Base-by-base conservation (phyloP, 2,329 filamentous ascomycete species). In the Zymoseptoria passerinii region DNA sequence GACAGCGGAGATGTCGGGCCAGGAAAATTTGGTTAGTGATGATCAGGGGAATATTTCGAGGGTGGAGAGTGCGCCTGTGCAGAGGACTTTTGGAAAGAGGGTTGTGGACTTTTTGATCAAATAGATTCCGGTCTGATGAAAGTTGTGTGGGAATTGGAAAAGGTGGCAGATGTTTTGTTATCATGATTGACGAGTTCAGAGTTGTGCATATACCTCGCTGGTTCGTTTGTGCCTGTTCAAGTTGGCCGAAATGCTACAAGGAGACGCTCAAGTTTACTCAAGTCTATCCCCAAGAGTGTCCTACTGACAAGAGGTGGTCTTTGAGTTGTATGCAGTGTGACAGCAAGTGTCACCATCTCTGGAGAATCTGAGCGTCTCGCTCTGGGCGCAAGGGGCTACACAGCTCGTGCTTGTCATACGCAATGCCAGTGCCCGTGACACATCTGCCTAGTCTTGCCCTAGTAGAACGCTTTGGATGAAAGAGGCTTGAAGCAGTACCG, bases 1-100 rank as follows among this genome's bases (percentile, higher is more conserved):
- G 3, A 68, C 75, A 59, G 76, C 75, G 0, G 77, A 77, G 63
- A 55, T 44, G 28, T 19, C 48, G 28, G 16, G 35, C 16, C 44
- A 27, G 35, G 48, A 50, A 20, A 27, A 19, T 5, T n/a, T 55
- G 48, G 54, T 55, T 4, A 48, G 27, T 19, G 40, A 48, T 19
- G 44, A 55, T 8, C 19, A 48, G 23, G 44, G 48, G 7, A 48
- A 49, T 18, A 27, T 51, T 16, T 20, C 23, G 19, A 27, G 19
- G 19, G 49, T 27, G 9, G 49, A 50, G 49, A 50, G 23, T 27
- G 49, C 49, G 48, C 44, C 44, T 29, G 54, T n/a, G 28, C 48
- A 55, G 8, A 50, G 54, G 48, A 50, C 23, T 23, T 50, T 55
- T 35, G 54, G 19, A 4, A 20, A 55, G 54, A 55, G 40, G 29